These are phyloP conservation scores for Harringtonia aguacate DNA, from an alignment of 2,329 filamentous ascomycete genomes.

Conservation along the genomic window DNA sequence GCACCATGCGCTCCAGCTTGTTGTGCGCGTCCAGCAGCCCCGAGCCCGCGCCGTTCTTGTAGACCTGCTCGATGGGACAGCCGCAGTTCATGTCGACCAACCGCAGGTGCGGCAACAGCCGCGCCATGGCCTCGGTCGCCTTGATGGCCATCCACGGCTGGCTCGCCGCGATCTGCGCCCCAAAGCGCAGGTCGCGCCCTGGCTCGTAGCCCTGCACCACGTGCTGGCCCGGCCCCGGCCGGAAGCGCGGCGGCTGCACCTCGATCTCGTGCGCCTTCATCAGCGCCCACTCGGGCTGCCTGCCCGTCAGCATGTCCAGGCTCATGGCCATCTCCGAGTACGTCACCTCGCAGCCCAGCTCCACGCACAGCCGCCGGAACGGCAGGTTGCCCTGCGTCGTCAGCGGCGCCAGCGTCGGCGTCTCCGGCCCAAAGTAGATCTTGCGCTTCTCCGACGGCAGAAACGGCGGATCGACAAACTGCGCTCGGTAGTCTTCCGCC, in stretches of 20 bases:
- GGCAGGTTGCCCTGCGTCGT: slow-evolving; percentile 96
- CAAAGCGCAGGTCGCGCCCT: slow-evolving; percentile 74
- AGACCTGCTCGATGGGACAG: slow-evolving; percentile 93
- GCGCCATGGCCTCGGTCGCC: slow-evolving; percentile 69
- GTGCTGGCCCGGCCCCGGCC: slow-evolving; percentile 21
- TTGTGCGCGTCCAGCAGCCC: slow-evolving; percentile 79
- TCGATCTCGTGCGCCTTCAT: slow-evolving; percentile 89
- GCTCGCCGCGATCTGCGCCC: slow-evolving; percentile 84
- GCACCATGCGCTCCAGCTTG: slow-evolving; percentile 88
- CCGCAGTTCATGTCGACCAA: slow-evolving; percentile 95
- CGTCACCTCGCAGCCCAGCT: slow-evolving; percentile 82
- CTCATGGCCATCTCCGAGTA: slow-evolving; percentile 99
- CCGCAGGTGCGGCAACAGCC: slow-evolving; percentile 70
- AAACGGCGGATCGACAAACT: slow-evolving; percentile 77
- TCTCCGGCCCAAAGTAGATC: slow-evolving; percentile 90
- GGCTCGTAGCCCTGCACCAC: slow-evolving; percentile 60
- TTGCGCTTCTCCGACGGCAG: slow-evolving; percentile 86
- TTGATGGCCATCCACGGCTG: slow-evolving; percentile 88
- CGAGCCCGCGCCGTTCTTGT: slow-evolving; percentile 77
- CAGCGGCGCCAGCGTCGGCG: slow-evolving; percentile 83
- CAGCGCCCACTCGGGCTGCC: slow-evolving; percentile 88
- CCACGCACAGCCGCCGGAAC: slow-evolving; percentile 81
- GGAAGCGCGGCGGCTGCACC: slow-evolving; percentile 57
- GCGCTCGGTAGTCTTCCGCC: slow-evolving; percentile 64
- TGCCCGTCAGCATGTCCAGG: slow-evolving; percentile 77